Conservation (phyloP, 1,284 basidiomycete genomes). For the Xanthoconium separans region DNA sequence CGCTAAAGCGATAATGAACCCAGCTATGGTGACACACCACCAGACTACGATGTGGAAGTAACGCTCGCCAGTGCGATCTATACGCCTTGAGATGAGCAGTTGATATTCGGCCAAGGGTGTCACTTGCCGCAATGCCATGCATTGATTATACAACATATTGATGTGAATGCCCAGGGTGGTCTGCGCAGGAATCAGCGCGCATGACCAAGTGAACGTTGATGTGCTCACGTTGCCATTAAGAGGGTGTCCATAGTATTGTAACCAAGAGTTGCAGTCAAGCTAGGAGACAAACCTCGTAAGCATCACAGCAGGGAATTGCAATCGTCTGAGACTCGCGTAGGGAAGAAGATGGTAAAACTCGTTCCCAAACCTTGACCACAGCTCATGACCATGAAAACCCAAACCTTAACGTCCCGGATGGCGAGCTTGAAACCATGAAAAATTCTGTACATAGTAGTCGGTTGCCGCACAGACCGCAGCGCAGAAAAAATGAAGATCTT, state of each 20-base stretch:
- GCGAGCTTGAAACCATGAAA: constrained; percentile 58
- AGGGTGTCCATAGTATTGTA: constrained; percentile 60
- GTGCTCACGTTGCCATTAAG: constrained; percentile 59
- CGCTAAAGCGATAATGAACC: constrained; percentile 59
- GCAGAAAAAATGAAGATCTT: background rate
- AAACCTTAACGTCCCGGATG: constrained; percentile 62
- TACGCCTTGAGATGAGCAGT: background rate
- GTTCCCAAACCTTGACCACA: constrained; percentile 56
- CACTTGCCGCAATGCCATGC: constrained; percentile 64
- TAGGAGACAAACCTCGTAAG: constrained; percentile 24
- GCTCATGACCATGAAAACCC: constrained; percentile 56
- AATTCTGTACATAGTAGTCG: constrained; percentile 37
- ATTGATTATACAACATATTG: constrained; percentile 48
- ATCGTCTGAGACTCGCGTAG: constrained; percentile 46
- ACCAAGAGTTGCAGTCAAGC: constrained; percentile 64
- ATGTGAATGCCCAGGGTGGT: constrained; percentile 45
- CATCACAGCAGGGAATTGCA: background rate
- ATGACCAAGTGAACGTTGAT: background rate
- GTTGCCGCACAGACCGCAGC: background rate
- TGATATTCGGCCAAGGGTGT: background rate
- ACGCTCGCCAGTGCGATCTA: constrained; percentile 61
- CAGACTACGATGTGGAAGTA: constrained; percentile 64
- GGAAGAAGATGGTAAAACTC: constrained; percentile 75
- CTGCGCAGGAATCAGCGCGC: constrained; percentile 31
- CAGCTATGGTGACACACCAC: constrained; percentile 63